These are phyloP conservation scores for Penicillium sp. DNA, from an alignment of 2,329 filamentous ascomycete genomes.

Conservation along the genomic window DNA sequence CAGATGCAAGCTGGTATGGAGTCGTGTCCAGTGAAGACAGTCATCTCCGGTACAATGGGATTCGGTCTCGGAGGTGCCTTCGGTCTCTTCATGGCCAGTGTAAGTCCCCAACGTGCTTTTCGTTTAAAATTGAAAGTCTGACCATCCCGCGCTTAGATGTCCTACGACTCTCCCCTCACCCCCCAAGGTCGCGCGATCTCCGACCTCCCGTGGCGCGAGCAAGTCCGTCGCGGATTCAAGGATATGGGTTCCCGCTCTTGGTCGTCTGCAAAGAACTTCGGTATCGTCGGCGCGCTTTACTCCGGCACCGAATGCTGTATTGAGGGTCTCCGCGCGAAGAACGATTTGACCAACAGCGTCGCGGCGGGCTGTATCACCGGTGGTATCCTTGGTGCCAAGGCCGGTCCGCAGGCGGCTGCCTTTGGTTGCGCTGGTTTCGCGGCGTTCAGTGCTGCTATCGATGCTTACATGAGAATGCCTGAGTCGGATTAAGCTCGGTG, in stretches of 20 bases:
- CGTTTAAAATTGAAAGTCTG: neutral
- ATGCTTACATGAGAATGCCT: constrained; percentile 83
- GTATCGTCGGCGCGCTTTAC: constrained; percentile 87
- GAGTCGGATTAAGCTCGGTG: constrained; percentile 30
- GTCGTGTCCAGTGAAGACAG: constrained; percentile 84
- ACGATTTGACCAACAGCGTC: constrained; percentile 85
- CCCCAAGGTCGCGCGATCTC: constrained; percentile 54
- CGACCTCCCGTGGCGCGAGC: constrained; percentile 74
- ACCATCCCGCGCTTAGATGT: constrained; percentile 64
- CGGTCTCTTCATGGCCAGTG: constrained; percentile 95
- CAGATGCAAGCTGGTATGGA: constrained; percentile 86
- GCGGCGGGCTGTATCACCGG: constrained; percentile 88
- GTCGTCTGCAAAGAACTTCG: constrained; percentile 90
- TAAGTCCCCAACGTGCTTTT: constrained; percentile 48
- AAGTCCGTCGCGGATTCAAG: constrained; percentile 81
- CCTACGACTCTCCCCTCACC: constrained; percentile 89
- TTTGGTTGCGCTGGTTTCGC: constrained; percentile 92
- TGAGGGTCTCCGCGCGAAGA: constrained; percentile 85
- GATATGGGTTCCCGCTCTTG: constrained; percentile 88
- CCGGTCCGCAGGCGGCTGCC: constrained; percentile 82
- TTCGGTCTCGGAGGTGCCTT: constrained; percentile 93
- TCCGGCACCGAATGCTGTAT: constrained; percentile 93
- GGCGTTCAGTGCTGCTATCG: constrained; percentile 86
- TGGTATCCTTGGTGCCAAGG: constrained; percentile 79
- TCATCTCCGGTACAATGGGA: constrained; percentile 86